Conservation (phyloP, 2,329 filamentous ascomycete genomes). For the Bipolaris cookei region DNA sequence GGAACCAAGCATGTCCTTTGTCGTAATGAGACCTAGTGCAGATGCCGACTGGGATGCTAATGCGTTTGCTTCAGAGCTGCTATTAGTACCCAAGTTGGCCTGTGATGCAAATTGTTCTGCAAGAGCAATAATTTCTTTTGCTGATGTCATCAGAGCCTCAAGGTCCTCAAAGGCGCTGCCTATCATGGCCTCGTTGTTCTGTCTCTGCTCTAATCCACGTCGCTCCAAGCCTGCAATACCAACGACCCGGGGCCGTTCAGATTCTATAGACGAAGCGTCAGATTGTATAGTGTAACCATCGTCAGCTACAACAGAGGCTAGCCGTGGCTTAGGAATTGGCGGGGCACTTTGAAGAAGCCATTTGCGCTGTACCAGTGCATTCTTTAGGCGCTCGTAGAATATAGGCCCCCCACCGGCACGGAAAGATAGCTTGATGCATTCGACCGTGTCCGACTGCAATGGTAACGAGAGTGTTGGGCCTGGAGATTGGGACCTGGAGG, state of each 20-base stretch:
- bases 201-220: conserved; percentile 80
- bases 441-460: conserved; percentile 66
- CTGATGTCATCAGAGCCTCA: conserved; percentile 95
- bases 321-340: conserved; percentile 73
- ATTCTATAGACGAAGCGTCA: conserved; percentile 25
- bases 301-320: conserved; percentile 44
- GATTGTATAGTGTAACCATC: conserved; percentile 33
- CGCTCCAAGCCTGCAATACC: conserved; percentile 94
- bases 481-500: conserved; percentile 72
- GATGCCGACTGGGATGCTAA: conserved; percentile 81
- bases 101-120: conserved; percentile 85
- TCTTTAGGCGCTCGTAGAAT: conserved; percentile 87
- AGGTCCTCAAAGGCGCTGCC: conserved; percentile 95
- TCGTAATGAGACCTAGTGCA: conserved; percentile 87
- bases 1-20: conserved; percentile 87
- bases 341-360: conserved; percentile 93
- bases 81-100: conserved; percentile 61
- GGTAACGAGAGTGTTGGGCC: conserved; percentile 66
- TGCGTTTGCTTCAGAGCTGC: conserved; percentile 71
- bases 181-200: conserved; percentile 92
- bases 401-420: conserved; percentile 86
- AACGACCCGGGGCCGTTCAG: conserved; percentile 64
- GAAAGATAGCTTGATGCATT: conserved; percentile 91
- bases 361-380: conserved; percentile 87
- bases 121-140: conserved; percentile 92